Percentiles rank a stretch among this genome's conserved stretches.
Evolutionary conservation across 306 rosid genomes (phyloP).

Genomic region (Acacia confusa): DNA sequence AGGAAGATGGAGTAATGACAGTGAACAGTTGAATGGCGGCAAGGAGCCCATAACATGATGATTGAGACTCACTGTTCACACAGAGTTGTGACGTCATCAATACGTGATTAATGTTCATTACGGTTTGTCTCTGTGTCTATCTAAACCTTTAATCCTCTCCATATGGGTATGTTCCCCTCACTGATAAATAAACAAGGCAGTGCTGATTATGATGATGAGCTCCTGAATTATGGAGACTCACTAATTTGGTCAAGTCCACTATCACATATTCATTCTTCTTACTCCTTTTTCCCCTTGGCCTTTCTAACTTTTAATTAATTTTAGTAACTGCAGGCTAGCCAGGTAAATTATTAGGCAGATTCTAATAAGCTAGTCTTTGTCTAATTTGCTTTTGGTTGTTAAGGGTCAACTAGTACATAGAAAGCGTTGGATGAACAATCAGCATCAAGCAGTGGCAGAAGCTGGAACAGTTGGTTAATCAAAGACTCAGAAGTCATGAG

Average conservation of each 20-base stretch:
- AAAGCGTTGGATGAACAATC: background rate
- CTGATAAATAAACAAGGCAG: background rate
- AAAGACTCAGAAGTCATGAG: background rate
- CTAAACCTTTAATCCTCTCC: background rate
- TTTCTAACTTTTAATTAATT: background rate
- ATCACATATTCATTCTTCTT: background rate
- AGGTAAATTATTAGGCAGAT: background rate
- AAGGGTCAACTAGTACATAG: background rate
- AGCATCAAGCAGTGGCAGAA: background rate
- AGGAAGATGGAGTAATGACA: background rate
- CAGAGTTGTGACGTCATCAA: background rate
- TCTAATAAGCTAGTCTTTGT: background rate
- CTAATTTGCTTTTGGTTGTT: background rate
- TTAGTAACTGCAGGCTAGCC: background rate
- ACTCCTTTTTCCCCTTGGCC: background rate
- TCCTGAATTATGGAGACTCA: background rate
- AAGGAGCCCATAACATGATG: background rate
- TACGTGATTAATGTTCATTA: background rate
- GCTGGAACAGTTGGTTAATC: background rate
- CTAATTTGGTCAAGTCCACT: background rate
- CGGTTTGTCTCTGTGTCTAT: background rate
- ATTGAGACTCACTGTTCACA: conserved; percentile 14
- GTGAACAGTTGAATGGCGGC: background rate
- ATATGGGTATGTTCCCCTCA: background rate
- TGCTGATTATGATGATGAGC: background rate